Conservation (phyloP, 108 stramenopile species). For the Conticribra weissflogii region DNA sequence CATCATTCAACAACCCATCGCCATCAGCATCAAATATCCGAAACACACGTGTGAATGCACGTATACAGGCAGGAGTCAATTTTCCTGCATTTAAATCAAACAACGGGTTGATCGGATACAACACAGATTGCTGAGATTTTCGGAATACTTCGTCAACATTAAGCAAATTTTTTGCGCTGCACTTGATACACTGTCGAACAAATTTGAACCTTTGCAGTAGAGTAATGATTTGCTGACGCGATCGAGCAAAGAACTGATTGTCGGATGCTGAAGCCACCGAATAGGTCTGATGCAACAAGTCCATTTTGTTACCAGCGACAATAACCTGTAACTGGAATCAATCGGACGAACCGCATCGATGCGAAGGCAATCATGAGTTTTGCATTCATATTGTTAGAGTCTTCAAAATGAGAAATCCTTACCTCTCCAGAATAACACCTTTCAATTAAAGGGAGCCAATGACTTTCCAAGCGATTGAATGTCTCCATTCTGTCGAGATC, state of each 20-base stretch:
- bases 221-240: slow-evolving; percentile 78
- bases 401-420: slow-evolving; percentile 19
- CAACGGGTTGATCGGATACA: slow-evolving; percentile 72
- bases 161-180: slow-evolving; percentile 78
- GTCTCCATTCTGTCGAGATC: slow-evolving; percentile 83
- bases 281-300: slow-evolving; percentile 50
- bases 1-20: slow-evolving; percentile 76
- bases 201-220: slow-evolving; percentile 81
- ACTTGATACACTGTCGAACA: slow-evolving; percentile 85
- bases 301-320: slow-evolving; percentile 85
- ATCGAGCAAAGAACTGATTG: slow-evolving; percentile 48
- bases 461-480: slow-evolving; percentile 73
- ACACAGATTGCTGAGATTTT: slow-evolving; percentile 78
- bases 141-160: slow-evolving; percentile 79
- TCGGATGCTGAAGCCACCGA: slow-evolving; percentile 26
- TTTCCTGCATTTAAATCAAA: slow-evolving; percentile 72
- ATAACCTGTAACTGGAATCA: slow-evolving; percentile 61
- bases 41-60: slow-evolving; percentile 80
- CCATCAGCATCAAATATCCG: slow-evolving; percentile 75
- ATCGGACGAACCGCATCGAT: neutral
- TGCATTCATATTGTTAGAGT: neutral
- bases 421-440: slow-evolving; percentile 70
- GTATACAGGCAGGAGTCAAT: slow-evolving; percentile 57
- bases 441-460: slow-evolving; percentile 87
- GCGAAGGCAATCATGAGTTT: neutral